phyloP scores from a whole-genome alignment of 2,329 filamentous ascomycete genomes.

The Cladosporium sp. region DNA sequence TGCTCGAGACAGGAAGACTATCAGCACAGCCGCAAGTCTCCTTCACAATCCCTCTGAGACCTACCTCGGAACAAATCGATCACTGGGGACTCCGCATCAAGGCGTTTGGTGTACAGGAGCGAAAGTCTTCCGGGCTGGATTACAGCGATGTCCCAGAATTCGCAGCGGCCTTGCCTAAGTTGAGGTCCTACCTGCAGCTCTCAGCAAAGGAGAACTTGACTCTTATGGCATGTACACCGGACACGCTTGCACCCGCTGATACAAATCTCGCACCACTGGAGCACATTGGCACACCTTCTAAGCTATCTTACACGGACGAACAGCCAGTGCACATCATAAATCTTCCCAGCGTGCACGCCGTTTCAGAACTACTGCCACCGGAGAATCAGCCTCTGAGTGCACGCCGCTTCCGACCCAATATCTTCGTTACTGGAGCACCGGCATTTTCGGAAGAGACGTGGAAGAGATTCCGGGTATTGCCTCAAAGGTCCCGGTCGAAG shows the following conservation, averaged over 20 bases:
- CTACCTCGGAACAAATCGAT: conserved; percentile 1
- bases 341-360: background rate
- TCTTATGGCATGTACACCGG: conserved; percentile 45
- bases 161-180: conserved; percentile 5
- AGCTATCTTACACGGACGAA: conserved; percentile 6
- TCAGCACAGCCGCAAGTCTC: background rate
- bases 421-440: conserved; percentile 8
- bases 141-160: background rate
- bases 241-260: background rate
- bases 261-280: conserved; percentile 5
- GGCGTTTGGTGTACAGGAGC: background rate
- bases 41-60: conserved; percentile 3
- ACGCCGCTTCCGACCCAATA: conserved; percentile 6
- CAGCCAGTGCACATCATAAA: conserved; percentile 15
- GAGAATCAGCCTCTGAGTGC: conserved; percentile 8
- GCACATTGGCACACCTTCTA: background rate
- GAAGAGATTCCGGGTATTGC: background rate
- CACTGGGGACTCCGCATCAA: conserved; percentile 2
- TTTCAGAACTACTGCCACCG: background rate
- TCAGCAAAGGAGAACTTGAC: conserved; percentile 89
- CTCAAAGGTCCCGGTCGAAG: background rate
- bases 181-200: conserved; percentile 50
- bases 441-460: conserved; percentile 5
- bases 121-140: background rate
- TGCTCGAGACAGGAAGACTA: background rate